phyloP scores from a whole-genome alignment of 306 rosid species.

The Fagus sylvatica region DNA sequence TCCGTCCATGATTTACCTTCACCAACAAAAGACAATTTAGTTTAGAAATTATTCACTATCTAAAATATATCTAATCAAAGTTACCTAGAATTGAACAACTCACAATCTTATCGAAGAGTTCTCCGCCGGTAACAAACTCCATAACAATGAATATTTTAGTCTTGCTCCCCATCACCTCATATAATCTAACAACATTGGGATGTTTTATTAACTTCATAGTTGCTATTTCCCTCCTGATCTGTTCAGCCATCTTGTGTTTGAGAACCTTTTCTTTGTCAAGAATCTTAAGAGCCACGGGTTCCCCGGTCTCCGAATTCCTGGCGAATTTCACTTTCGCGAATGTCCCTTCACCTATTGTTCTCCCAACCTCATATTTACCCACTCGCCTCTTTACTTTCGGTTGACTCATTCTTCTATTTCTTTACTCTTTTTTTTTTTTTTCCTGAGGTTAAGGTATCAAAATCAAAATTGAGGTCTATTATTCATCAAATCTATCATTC shows the following conservation, averaged over 20 bases:
- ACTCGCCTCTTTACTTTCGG: slow-evolving; percentile 81
- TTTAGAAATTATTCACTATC: slow-evolving; percentile 22
- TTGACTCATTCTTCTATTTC: slow-evolving; percentile 56
- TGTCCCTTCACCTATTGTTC: slow-evolving; percentile 97
- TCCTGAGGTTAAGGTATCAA: too few species aligned
- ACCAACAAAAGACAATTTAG: background rate
- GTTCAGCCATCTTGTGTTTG: slow-evolving; percentile 98
- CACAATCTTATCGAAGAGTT: slow-evolving; percentile 98
- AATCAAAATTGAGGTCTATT: too few species aligned
- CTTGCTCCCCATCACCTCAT: slow-evolving; percentile 97
- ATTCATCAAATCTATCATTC: too few species aligned
- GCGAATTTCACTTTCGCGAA: slow-evolving; percentile 96
- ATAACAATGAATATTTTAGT: slow-evolving; percentile 88
- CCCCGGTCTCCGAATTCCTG: slow-evolving; percentile 75
- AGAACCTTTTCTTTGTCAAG: slow-evolving; percentile 97
- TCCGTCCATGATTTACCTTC: slow-evolving; percentile 93
- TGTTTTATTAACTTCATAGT: slow-evolving; percentile 96
- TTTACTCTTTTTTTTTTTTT: too few species aligned
- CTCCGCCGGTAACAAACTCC: slow-evolving; percentile 97
- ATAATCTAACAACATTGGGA: slow-evolving; percentile 84
- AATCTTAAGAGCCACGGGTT: slow-evolving; percentile 83
- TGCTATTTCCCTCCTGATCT: slow-evolving; percentile 92
- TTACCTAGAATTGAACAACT: slow-evolving; percentile 33
- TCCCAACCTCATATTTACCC: slow-evolving; percentile 92
- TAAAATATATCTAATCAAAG: slow-evolving; percentile 22